Evolutionary conservation across 768 basidiomycete genomes (phyloP).

Genomic region (Porphyrellus cyaneotinctus): DNA sequence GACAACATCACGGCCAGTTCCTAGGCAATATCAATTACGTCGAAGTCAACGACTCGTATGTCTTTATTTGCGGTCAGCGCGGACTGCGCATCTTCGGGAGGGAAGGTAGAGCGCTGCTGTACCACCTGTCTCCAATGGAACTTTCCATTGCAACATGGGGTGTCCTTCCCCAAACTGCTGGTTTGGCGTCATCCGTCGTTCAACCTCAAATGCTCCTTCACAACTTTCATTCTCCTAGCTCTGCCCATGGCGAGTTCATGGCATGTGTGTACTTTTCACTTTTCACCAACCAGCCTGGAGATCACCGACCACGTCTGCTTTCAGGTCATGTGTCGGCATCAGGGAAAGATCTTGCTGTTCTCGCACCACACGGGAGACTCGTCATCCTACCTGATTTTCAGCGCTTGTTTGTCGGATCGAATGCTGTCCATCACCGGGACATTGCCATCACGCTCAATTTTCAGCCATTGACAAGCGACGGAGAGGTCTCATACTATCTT

Average conservation of each 20-base stretch:
- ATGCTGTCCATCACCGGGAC: constrained; percentile 37
- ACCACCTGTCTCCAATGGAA: constrained; percentile 40
- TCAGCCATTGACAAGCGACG: constrained; percentile 6
- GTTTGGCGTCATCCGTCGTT: constrained; percentile 10
- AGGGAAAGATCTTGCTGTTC: constrained; percentile 37
- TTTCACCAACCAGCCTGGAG: neutral
- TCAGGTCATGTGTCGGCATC: constrained; percentile 45
- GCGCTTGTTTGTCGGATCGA: constrained; percentile 27
- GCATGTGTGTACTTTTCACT: constrained; percentile 22
- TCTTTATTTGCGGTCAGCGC: constrained; percentile 52
- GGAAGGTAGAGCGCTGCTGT: constrained; percentile 38
- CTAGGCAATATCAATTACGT: constrained; percentile 56
- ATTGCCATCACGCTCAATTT: constrained; percentile 28
- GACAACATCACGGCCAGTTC: neutral
- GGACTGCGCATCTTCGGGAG: constrained; percentile 55
- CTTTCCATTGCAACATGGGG: constrained; percentile 35
- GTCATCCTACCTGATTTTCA: constrained; percentile 30
- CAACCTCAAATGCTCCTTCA: constrained; percentile 22
- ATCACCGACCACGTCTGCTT: constrained; percentile 2
- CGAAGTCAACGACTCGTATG: constrained; percentile 55
- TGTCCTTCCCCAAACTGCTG: constrained; percentile 20
- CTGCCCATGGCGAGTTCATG: constrained; percentile 17
- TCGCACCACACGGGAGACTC: constrained; percentile 21
- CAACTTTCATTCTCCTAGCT: neutral
- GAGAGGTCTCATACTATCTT: constrained; percentile 41